Conservation (phyloP, 352 stramenopile species). For the Paralagenidium karlingii region DNA sequence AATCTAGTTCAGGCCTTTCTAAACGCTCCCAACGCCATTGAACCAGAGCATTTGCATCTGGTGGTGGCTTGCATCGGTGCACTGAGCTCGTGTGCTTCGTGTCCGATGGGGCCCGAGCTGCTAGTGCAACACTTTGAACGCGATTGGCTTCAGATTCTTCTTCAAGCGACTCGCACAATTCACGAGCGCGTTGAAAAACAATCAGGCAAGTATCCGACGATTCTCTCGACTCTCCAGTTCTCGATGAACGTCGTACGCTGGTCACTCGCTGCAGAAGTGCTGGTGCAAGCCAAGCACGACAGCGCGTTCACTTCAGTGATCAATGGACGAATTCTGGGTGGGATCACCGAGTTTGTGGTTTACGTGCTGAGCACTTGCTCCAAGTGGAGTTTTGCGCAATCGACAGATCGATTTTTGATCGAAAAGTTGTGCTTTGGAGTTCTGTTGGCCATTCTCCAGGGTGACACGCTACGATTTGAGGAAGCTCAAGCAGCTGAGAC, state of each 20-base stretch:
- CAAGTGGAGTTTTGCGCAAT: no score
- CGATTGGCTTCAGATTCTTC: conserved; percentile 38
- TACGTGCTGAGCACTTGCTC: no score
- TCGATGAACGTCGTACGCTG: conserved; percentile 43
- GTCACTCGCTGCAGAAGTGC: conserved; percentile 35
- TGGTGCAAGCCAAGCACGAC: no score
- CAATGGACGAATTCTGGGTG: no score
- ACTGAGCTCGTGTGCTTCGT: conserved; percentile 21
- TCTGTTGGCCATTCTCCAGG: no score
- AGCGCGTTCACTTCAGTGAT: no score
- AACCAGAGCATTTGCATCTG: conserved; percentile 24
- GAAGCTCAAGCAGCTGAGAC: no score
- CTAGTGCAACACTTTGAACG: conserved; percentile 30
- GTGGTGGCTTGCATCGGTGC: conserved; percentile 23
- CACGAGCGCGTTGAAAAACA: conserved; percentile 47
- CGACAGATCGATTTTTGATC: no score
- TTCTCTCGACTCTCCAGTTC: conserved; percentile 36
- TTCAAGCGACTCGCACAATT: conserved; percentile 39
- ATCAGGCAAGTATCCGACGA: conserved; percentile 27
- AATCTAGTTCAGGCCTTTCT: no score
- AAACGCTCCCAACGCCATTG: conserved; percentile 5
- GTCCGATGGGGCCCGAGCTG: conserved; percentile 19
- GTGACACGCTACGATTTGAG: no score
- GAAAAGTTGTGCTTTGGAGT: no score
- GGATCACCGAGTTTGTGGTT: no score